phyloP scores from a whole-genome alignment of 176 grass and related monocot genomes.

The Eremochloa ophiuroides region DNA sequence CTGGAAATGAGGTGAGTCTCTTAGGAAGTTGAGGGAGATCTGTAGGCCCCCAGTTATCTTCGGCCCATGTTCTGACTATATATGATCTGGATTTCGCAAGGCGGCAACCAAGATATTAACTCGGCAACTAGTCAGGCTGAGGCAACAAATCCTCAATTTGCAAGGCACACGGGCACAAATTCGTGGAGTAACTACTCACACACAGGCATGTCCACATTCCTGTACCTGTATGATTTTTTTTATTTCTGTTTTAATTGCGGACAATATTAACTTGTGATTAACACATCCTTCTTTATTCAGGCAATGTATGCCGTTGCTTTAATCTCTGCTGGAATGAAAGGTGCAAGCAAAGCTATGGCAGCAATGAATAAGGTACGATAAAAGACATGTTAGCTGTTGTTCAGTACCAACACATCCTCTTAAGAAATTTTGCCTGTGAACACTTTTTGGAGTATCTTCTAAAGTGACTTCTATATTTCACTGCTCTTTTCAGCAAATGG shows the following conservation, averaged over 20 bases:
- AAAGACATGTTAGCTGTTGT: slow-evolving; percentile 22
- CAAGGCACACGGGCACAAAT: slow-evolving; percentile 95
- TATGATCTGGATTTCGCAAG: slow-evolving; percentile 46
- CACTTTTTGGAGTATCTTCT: slow-evolving; percentile 2
- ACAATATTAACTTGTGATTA: not conserved
- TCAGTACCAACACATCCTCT: not conserved
- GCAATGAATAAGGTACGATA: slow-evolving; percentile 94
- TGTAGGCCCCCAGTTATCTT: not conserved
- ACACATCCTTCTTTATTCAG: slow-evolving; percentile 39
- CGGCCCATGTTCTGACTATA: not conserved
- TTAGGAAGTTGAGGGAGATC: slow-evolving; percentile 7
- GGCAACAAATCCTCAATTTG: slow-evolving; percentile 96
- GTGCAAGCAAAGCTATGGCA: slow-evolving; percentile 98
- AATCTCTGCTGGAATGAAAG: slow-evolving; percentile 99
- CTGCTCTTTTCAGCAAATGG: slow-evolving; percentile 83
- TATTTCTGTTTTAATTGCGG: not conserved
- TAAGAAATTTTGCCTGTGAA: slow-evolving; percentile 23
- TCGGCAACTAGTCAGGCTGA: slow-evolving; percentile 84
- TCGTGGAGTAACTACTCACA: slow-evolving; percentile 94
- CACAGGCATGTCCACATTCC: slow-evolving; percentile 48
- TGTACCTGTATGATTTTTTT: slow-evolving; percentile 3
- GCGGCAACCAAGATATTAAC: slow-evolving; percentile 94
- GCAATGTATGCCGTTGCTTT: slow-evolving; percentile 95
- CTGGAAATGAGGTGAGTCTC: slow-evolving; percentile 84
- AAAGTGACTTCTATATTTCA: not conserved